phyloP scores from a whole-genome alignment of 768 basidiomycete genomes.

The Polyporus arcularius region DNA sequence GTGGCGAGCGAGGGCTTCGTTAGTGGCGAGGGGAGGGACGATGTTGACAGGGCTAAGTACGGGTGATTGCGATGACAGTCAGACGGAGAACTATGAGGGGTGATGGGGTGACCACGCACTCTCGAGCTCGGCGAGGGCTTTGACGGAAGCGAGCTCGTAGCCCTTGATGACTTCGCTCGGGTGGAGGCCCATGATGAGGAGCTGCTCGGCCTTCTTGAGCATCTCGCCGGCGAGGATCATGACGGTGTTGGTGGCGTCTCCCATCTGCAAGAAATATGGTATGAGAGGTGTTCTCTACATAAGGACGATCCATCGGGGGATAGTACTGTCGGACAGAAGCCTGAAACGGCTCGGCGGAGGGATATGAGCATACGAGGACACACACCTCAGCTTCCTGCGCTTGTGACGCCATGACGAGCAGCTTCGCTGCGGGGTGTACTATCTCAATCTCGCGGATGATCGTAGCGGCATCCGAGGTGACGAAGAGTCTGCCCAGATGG shows the following conservation, averaged over 20 bases:
- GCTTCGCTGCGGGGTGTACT: constrained; percentile 96
- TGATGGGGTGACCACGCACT: constrained; percentile 53
- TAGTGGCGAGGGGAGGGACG: constrained; percentile 69
- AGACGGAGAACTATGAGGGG: background rate
- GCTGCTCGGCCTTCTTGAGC: constrained; percentile 87
- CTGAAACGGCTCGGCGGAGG: background rate
- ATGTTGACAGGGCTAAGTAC: constrained; percentile 63
- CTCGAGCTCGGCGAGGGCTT: constrained; percentile 86
- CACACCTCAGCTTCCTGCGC: constrained; percentile 92
- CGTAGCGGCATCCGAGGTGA: constrained; percentile 98
- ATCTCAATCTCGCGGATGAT: constrained; percentile 98
- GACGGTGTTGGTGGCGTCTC: constrained; percentile 95
- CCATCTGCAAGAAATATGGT: constrained; percentile 60
- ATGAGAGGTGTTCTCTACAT: background rate
- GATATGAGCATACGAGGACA: background rate
- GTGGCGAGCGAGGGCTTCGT: constrained; percentile 67
- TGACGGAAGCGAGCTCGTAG: constrained; percentile 87
- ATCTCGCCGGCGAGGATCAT: constrained; percentile 95
- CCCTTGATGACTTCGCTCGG: constrained; percentile 95
- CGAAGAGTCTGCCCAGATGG: constrained; percentile 92
- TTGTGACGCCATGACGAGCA: constrained; percentile 98
- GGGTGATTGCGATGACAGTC: background rate
- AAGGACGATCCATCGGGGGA: background rate
- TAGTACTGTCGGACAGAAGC: background rate
- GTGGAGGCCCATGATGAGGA: constrained; percentile 95